Conservation (phyloP, 345 rosid genomes). For the Erysimum cheiranthoides region DNA sequence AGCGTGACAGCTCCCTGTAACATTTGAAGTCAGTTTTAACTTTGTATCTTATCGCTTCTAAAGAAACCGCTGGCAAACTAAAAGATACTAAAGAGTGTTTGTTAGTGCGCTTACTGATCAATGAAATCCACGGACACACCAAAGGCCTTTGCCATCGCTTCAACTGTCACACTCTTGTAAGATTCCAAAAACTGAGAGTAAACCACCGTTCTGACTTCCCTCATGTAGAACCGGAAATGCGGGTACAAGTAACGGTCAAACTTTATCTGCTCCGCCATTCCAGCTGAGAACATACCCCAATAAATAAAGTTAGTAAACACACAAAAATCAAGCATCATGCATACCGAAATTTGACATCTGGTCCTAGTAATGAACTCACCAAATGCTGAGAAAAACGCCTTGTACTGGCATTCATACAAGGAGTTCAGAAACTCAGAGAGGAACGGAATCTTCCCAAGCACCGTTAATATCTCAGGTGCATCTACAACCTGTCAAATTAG, state of each 20-base stretch:
- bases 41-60: not conserved
- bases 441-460: slow-evolving; percentile 87
- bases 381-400: slow-evolving; percentile 88
- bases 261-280: slow-evolving; percentile 82
- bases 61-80: not conserved
- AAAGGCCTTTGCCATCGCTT: slow-evolving; percentile 98
- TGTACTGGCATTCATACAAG: slow-evolving; percentile 90
- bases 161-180: slow-evolving; percentile 95
- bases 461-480: slow-evolving; percentile 99
- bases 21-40: not conserved
- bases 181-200: slow-evolving; percentile 97
- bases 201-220: slow-evolving; percentile 92
- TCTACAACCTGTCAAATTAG: slow-evolving; percentile 76
- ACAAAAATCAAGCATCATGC: not conserved
- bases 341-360: not conserved
- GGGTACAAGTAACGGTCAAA: slow-evolving; percentile 89
- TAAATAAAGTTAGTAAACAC: slow-evolving; percentile 20
- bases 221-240: slow-evolving; percentile 97
- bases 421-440: slow-evolving; percentile 96
- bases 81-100: slow-evolving; percentile 2
- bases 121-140: slow-evolving; percentile 94
- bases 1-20: slow-evolving; percentile 76
- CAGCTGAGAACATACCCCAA: slow-evolving; percentile 58
- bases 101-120: slow-evolving; percentile 70
- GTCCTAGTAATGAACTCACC: slow-evolving; percentile 57